Conservation (phyloP, 2,329 filamentous ascomycete species). For the Aspergillus quadricinctus region DNA sequence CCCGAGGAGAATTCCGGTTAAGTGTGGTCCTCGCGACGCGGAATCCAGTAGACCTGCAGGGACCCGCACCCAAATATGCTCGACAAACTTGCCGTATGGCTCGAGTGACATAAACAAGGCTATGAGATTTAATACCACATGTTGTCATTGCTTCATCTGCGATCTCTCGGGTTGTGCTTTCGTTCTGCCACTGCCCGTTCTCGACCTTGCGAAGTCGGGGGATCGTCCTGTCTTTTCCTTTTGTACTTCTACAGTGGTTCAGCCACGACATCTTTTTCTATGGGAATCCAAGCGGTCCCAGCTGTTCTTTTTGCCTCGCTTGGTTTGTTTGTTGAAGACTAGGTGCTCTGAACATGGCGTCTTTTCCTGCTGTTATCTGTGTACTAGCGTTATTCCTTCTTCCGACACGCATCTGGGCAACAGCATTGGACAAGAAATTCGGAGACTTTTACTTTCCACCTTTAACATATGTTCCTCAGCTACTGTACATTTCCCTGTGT, state of each 20-base stretch:
- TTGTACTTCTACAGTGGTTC: neutral
- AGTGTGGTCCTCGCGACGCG: neutral
- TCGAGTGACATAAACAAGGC: neutral
- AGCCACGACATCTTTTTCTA: neutral
- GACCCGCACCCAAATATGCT: neutral
- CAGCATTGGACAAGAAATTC: neutral
- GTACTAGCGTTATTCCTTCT: neutral
- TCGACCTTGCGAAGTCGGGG: neutral
- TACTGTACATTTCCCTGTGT: neutral
- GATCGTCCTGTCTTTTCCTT: neutral
- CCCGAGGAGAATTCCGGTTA: neutral
- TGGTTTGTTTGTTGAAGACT: neutral
- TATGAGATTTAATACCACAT: neutral
- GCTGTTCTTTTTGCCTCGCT: neutral
- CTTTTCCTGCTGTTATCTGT: neutral
- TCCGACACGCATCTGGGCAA: neutral
- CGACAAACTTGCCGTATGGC: neutral
- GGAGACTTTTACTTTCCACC: neutral
- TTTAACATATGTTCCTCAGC: neutral
- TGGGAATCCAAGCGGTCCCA: neutral
- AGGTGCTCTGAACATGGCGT: neutral
- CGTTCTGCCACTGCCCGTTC: neutral
- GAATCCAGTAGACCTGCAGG: neutral
- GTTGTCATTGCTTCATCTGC: neutral
- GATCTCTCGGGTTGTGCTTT: neutral